These are phyloP conservation scores for Paramyrothecium sp. DNA, from an alignment of 2,329 filamentous ascomycete species.

Conservation along the genomic window DNA sequence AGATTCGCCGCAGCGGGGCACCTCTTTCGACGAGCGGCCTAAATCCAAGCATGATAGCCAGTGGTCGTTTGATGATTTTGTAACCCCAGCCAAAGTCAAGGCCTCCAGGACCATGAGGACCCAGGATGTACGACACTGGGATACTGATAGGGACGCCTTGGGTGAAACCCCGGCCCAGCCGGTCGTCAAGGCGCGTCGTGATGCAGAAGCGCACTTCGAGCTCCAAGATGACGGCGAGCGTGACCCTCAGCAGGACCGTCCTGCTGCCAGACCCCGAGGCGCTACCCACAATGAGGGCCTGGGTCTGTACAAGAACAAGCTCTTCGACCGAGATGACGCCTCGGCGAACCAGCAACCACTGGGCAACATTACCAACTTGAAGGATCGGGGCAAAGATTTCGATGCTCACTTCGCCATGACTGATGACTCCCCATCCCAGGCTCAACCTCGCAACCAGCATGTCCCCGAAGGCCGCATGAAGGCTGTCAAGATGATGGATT, in stretches of 20 bases:
- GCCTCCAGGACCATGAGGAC: conserved; percentile 58
- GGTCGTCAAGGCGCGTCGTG: conserved; percentile 68
- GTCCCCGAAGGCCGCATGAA: conserved; percentile 62
- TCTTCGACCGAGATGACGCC: conserved; percentile 60
- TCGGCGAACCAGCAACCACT: conserved; percentile 45
- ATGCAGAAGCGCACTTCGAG: conserved; percentile 81
- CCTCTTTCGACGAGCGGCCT: conserved; percentile 37
- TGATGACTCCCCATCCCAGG: conserved; percentile 60
- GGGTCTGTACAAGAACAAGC: conserved; percentile 72
- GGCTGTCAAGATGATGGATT: conserved; percentile 71
- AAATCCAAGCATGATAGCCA: conserved; percentile 68
- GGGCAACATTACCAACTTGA: conserved; percentile 69
- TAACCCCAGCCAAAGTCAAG: conserved; percentile 73
- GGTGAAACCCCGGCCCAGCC: conserved; percentile 57
- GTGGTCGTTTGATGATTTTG: conserved; percentile 88
- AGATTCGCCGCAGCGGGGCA: conserved; percentile 42
- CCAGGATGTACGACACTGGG: conserved; percentile 78
- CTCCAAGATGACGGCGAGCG: conserved; percentile 72
- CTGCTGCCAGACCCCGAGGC: conserved; percentile 46
- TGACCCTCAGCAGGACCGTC: conserved; percentile 44
- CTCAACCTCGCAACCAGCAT: conserved; percentile 36
- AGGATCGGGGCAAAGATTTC: conserved; percentile 74
- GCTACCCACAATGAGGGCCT: conserved; percentile 65
- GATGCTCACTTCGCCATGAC: conserved; percentile 74
- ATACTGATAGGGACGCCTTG: conserved; percentile 59